Evolutionary conservation across 2,329 filamentous ascomycete species (phyloP), one percentile per base, ranked within the genome.

Genomic region (Lithohypha guttulata): DNA sequence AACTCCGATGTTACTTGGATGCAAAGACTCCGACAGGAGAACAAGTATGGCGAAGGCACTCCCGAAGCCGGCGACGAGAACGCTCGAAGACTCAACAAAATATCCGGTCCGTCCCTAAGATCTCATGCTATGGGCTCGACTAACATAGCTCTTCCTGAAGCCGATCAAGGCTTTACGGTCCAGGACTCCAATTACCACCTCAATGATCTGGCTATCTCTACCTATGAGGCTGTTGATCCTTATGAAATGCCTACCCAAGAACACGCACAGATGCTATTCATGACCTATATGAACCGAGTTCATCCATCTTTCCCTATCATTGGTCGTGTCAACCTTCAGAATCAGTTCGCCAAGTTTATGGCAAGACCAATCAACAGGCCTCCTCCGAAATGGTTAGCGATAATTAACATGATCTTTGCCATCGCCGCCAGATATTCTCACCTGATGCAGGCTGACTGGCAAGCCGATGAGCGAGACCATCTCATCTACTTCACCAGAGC

Each of bases 1-100:
- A 64, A 63, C 27, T 66, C 63, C 1, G 63, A 66, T 39, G 49
- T 65, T 10, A 65, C 58, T 10, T 67, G 64, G 64, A 57, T 66
- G 49, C 62, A 66, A 43, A 55, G 60, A 25, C 43, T 66, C 17
- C 57, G 56, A 6, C 54, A 59, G 49, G 53, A 51, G 57, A 65
- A 52, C 54, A 59, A 42, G 54, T 57, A 25, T 51, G 62, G 47
- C 50, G 44, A 50, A 11, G 15, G 32, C 2, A 25, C 29, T 5
- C n/a, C 32, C 14, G n/a, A n/a, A n/a, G 18, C 37, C n/a, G 19
- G 28, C 21, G 38, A 42, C 21, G 37, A 41, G 19, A 35, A 32
- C 20, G 34, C 42, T 25, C 28, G 38, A 21, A 39, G 39, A 11
- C 18, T 44, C 14, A 27, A 32, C 11, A 26, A 30, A 19, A 27